Evolutionary conservation across 2,329 filamentous ascomycete species (phyloP), one percentile per base, ranked within the genome.

Genomic region (Penicillium crustosum): DNA sequence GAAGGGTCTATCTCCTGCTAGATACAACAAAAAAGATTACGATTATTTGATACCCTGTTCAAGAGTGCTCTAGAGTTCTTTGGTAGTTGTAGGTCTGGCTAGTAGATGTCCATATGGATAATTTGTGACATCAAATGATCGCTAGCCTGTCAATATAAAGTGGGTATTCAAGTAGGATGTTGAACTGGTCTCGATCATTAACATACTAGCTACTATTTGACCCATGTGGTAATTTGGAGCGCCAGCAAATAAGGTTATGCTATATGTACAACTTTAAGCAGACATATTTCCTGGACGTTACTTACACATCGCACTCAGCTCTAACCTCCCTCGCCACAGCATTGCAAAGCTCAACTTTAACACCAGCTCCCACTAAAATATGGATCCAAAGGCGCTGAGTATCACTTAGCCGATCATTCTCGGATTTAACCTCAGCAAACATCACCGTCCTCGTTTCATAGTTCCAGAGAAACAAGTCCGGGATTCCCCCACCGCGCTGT

Each of bases 371-470:
- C 8, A 87, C 89, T 53, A 99, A 81, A 8, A 97, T 91, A 79
- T 97, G 91, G 68, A 97, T 96, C 94, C 94, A 99, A 65, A 99
- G 82, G 66, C 94, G 81, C 78, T 99, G 94, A 19, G 93, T 96
- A 79, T 99, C 94, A 75, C 93, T 97, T 69, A 99, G 79, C 39
- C 92, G 86, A 80, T 99, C 94, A 75, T 96, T 97, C 72, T 87
- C 88, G 65, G 87, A 90, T 79, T 93, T 92, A 57, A 92, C 89
- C 74, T 91, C 88, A 5, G 83, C 83, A 73, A 94, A 93, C 82
- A 91, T 87, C 63, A 90, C 87, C 70, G 89, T 83, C 39, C 80
- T 79, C 56, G 70, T 79, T 54, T 77, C 78, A 25, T 76, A 68
- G 67, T 86, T 85, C 94, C 94, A 99, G 2, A 99, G 82, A 62